phyloP scores from a whole-genome alignment of 345 rosid species.

The Linum lewisii region DNA sequence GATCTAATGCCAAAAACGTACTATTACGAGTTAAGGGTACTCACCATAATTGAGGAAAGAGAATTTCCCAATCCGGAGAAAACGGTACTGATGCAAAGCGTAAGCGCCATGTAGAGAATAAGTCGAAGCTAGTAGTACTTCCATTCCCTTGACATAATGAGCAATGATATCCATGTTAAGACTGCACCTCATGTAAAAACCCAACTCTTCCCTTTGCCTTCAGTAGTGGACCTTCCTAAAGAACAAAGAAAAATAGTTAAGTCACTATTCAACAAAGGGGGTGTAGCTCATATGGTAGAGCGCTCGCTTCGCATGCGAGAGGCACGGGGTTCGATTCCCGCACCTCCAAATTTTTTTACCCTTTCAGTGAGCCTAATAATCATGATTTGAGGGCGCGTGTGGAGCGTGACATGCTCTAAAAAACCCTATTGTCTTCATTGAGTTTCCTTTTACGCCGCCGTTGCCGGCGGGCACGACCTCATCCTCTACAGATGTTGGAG shows the following conservation, averaged over 20 bases:
- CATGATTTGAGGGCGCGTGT: too few species aligned
- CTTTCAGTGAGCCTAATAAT: conserved; percentile 71
- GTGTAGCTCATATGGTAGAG: conserved; percentile 1
- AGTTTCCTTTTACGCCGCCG: too few species aligned
- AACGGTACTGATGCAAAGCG: conserved; percentile 66
- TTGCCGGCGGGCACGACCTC: too few species aligned
- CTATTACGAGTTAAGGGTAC: too few species aligned
- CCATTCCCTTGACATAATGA: conserved; percentile 97
- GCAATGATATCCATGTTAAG: conserved; percentile 89
- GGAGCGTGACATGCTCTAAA: too few species aligned
- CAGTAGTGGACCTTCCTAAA: conserved; percentile 85
- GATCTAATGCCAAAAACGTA: too few species aligned
- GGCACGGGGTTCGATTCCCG: not conserved
- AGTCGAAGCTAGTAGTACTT: conserved; percentile 96
- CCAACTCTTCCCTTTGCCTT: conserved; percentile 87
- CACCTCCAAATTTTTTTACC: conserved; percentile 24
- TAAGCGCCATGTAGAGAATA: conserved; percentile 71
- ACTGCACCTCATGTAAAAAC: conserved; percentile 67
- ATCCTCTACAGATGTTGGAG: too few species aligned
- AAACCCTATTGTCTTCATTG: too few species aligned
- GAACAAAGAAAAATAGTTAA: not conserved
- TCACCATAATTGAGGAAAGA: conserved; percentile 83
- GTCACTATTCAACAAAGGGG: not conserved
- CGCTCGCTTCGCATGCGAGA: not conserved
- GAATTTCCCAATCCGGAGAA: conserved; percentile 94